phyloP scores from a whole-genome alignment of 352 stramenopile genomes.

The Globisporangium okanoganense region DNA sequence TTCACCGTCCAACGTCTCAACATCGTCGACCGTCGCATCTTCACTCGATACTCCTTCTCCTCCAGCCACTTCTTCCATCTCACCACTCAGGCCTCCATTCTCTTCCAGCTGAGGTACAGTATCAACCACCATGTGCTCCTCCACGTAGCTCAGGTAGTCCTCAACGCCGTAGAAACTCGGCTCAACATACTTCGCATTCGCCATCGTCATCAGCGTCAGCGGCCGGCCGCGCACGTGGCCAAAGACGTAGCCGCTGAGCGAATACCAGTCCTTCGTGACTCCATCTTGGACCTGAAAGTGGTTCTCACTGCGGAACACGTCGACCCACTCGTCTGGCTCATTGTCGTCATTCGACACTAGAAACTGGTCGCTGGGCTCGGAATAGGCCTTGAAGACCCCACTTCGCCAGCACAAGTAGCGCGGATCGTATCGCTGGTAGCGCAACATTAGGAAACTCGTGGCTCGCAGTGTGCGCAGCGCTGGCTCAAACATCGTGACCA shows the following conservation, averaged over 20 bases:
- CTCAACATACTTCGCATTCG: conserved; percentile 18
- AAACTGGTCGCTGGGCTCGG: conserved; percentile 51
- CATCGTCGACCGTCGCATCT: neutral
- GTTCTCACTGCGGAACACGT: conserved; percentile 56
- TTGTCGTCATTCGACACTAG: conserved; percentile 48
- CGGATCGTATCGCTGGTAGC: conserved; percentile 51
- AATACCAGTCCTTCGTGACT: conserved; percentile 53
- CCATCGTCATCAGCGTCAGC: conserved; percentile 23
- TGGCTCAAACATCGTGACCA: conserved; percentile 60
- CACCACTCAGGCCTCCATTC: neutral
- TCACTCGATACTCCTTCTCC: neutral
- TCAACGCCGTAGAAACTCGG: conserved; percentile 49
- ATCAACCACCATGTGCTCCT: conserved; percentile 14
- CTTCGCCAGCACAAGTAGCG: conserved; percentile 44
- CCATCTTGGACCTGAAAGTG: conserved; percentile 61
- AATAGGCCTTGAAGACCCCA: conserved; percentile 44
- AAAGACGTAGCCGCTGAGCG: conserved; percentile 71
- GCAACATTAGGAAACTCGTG: conserved; percentile 42
- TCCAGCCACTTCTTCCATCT: conserved; percentile 2
- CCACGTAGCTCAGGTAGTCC: conserved; percentile 65
- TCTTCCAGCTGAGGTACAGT: neutral
- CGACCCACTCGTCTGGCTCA: conserved; percentile 46
- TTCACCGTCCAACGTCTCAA: conserved; percentile 8
- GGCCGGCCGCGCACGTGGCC: conserved; percentile 39
- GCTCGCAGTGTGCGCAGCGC: conserved; percentile 46